phyloP scores from a whole-genome alignment of 1,139 yeast genomes.

The Pichia sp. region DNA sequence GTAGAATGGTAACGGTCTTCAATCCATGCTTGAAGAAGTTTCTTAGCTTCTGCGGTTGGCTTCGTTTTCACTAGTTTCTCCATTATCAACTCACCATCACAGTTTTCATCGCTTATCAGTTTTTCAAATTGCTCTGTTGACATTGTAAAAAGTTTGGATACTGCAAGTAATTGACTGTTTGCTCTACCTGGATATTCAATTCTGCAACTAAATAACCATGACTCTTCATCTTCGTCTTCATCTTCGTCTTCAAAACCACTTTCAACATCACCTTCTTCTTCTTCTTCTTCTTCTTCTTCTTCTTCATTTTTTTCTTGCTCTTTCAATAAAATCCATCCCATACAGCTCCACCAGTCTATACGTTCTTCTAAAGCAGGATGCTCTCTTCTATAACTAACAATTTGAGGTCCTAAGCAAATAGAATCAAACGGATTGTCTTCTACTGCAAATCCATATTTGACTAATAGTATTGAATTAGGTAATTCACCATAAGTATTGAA shows the following conservation, averaged over 20 bases:
- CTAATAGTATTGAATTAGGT: slow-evolving; percentile 56
- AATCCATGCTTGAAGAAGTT: slow-evolving; percentile 3
- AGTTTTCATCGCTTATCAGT: slow-evolving; percentile 6
- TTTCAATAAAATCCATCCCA: slow-evolving; percentile 14
- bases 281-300: slow-evolving; percentile 18
- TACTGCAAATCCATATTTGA: slow-evolving; percentile 70
- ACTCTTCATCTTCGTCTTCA: slow-evolving; percentile 22
- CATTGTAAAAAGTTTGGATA: slow-evolving; percentile 32
- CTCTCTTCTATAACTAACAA: slow-evolving; percentile 23
- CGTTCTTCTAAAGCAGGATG: slow-evolving; percentile 39
- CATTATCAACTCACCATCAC: slow-evolving; percentile 6
- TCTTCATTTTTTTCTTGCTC: slow-evolving; percentile 13
- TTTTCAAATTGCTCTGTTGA: slow-evolving; percentile 17
- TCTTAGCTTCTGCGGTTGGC: not conserved
- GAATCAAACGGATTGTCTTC: slow-evolving; percentile 51
- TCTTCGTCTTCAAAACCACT: slow-evolving; percentile 22
- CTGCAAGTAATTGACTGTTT: slow-evolving; percentile 35
- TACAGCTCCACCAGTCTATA: slow-evolving; percentile 61
- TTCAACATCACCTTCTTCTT: slow-evolving; percentile 16
- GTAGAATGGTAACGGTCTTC: slow-evolving; percentile 1
- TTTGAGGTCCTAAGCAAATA: slow-evolving; percentile 50
- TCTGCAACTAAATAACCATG: slow-evolving; percentile 36
- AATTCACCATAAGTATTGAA: slow-evolving; percentile 76
- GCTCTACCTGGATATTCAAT: slow-evolving; percentile 35
- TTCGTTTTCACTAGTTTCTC: not conserved